phyloP scores from a whole-genome alignment of 257 asterid species.

The Solanum medicagineum region DNA sequence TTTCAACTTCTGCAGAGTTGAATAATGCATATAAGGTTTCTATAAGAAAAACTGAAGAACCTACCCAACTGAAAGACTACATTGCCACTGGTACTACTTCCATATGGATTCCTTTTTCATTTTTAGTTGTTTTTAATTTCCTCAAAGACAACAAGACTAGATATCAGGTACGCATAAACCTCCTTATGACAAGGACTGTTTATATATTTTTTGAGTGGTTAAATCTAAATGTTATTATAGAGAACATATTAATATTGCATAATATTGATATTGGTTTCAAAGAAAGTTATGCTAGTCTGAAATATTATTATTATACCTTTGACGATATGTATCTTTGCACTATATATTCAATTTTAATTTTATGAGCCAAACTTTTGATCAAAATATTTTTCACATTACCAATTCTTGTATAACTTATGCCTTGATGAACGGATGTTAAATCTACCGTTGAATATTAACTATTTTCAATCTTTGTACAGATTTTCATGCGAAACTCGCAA shows the following conservation, averaged over 20 bases:
- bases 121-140: conserved; percentile 32
- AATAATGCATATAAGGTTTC: conserved; percentile 36
- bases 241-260: too few species aligned
- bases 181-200: too few species aligned
- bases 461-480: background rate
- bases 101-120: conserved; percentile 40
- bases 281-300: too few species aligned
- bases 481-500: background rate
- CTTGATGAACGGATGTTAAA: background rate
- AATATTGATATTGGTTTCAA: too few species aligned
- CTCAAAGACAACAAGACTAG: conserved; percentile 46
- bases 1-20: conserved; percentile 17
- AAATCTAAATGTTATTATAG: too few species aligned
- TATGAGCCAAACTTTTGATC: background rate
- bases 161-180: conserved; percentile 16
- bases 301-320: too few species aligned
- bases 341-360: background rate
- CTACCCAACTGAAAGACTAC: conserved; percentile 27
- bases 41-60: conserved; percentile 14
- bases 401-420: background rate
- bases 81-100: conserved; percentile 43
- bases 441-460: background rate
- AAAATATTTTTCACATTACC: background rate
- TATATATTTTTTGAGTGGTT: background rate
- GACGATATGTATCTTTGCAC: background rate